Conservation (phyloP, 805 yeast genomes). For the Lipomyces yamanashiensis region DNA sequence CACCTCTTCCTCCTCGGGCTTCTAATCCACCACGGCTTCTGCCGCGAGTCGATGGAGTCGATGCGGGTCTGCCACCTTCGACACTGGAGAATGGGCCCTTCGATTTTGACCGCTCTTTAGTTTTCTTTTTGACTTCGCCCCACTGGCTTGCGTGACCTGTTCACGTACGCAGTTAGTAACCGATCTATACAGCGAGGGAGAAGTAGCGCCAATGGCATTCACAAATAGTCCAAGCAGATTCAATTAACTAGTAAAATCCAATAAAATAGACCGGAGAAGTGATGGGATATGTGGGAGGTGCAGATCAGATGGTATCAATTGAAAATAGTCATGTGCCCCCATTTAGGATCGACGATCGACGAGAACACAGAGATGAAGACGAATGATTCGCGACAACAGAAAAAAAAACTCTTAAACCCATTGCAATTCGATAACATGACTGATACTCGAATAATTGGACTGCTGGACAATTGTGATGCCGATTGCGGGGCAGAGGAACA, state of each 20-base stretch:
- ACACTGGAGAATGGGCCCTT: slow-evolving; percentile 28
- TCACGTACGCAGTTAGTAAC: too few relatives aligned
- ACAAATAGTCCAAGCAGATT: neutral
- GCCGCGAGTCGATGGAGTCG: slow-evolving; percentile 29
- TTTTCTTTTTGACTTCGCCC: slow-evolving; percentile 82
- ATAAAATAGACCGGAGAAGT: neutral
- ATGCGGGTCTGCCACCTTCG: slow-evolving; percentile 16
- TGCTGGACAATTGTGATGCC: neutral
- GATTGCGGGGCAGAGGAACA: neutral
- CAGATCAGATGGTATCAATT: neutral
- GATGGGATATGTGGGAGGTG: neutral
- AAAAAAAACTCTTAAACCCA: neutral
- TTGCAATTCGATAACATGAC: neutral
- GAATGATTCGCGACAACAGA: neutral
- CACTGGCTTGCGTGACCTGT: slow-evolving; percentile 79
- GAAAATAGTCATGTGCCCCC: too few relatives aligned
- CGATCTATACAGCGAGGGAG: too few relatives aligned
- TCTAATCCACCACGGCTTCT: slow-evolving; percentile 34
- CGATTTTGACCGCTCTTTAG: slow-evolving; percentile 40
- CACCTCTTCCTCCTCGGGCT: slow-evolving; percentile 32
- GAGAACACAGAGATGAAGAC: neutral
- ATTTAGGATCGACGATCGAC: too few relatives aligned
- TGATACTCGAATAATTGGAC: neutral
- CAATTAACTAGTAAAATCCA: neutral
- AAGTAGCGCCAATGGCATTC: neutral